These are phyloP conservation scores for Camellia sinensis DNA, from an alignment of 148 eudicot species.

Conservation along the genomic window DNA sequence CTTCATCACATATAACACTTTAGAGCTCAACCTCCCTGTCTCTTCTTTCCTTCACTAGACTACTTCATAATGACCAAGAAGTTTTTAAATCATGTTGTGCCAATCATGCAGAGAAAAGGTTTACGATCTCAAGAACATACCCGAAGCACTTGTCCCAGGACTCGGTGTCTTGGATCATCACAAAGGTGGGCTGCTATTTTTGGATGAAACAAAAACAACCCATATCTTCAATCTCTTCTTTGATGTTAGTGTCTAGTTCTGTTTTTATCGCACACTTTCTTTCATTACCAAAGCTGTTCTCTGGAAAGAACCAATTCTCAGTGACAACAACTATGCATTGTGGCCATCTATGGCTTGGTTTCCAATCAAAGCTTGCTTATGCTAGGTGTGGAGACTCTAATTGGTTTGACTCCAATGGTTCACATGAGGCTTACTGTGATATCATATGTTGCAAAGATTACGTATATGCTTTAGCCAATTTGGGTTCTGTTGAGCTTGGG, in stretches of 20 bases:
- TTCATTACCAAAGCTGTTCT: not conserved
- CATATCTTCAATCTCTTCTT: constrained; percentile 4
- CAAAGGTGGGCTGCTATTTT: constrained; percentile 5
- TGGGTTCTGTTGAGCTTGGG: constrained; percentile 12
- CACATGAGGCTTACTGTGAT: not conserved
- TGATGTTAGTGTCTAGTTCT: not conserved
- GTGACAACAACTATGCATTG: not conserved
- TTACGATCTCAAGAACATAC: not conserved
- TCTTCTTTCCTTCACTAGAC: not conserved
- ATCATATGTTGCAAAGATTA: not conserved
- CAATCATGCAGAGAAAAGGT: not conserved
- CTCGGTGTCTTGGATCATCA: not conserved
- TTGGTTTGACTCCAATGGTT: not conserved
- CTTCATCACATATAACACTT: not conserved
- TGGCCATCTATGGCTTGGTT: not conserved
- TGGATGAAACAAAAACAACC: not conserved
- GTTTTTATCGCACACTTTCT: not conserved
- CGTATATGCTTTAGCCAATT: not conserved
- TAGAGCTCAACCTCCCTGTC: not conserved
- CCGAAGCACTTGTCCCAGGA: not conserved
- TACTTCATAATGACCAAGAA: not conserved
- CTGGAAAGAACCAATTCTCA: not conserved
- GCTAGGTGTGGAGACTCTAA: not conserved
- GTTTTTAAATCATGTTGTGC: not conserved
- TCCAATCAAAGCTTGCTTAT: not conserved